phyloP scores from a whole-genome alignment of 2,329 filamentous ascomycete genomes.

The Monilinia aucupariae region DNA sequence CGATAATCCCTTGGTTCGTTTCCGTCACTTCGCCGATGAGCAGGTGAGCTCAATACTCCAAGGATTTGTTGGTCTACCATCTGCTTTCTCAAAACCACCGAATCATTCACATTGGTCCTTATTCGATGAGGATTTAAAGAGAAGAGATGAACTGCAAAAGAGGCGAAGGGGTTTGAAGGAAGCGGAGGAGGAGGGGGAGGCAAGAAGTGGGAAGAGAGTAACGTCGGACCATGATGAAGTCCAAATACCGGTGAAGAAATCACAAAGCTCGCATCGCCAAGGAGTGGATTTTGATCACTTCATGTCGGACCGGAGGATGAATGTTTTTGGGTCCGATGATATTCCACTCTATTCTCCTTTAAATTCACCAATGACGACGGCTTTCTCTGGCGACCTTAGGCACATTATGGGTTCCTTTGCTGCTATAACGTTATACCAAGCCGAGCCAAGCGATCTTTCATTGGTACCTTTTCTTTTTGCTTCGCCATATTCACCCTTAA shows the following conservation, averaged over 20 bases:
- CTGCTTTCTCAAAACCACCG: slow-evolving; percentile 28
- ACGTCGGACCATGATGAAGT: slow-evolving; percentile 10
- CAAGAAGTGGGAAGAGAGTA: slow-evolving; percentile 4
- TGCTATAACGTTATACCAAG: slow-evolving; percentile 1
- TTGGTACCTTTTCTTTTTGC: slow-evolving; percentile 34
- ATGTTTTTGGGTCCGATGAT: slow-evolving; percentile 17
- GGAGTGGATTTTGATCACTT: not conserved
- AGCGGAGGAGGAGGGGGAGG: slow-evolving; percentile 21
- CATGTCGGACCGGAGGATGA: not conserved
- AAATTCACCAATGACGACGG: slow-evolving; percentile 55
- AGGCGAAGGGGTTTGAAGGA: slow-evolving; percentile 26
- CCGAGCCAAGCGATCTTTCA: slow-evolving; percentile 24
- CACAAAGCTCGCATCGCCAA: not conserved
- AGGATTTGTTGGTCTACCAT: slow-evolving; percentile 34
- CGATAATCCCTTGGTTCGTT: slow-evolving; percentile 34
- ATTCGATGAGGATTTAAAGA: slow-evolving; percentile 29
- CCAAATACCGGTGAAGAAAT: slow-evolving; percentile 22
- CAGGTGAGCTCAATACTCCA: slow-evolving; percentile 34
- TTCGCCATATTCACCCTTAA: slow-evolving; percentile 34
- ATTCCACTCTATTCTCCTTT: slow-evolving; percentile 30
- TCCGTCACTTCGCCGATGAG: slow-evolving; percentile 31
- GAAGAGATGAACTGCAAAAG: slow-evolving; percentile 28
- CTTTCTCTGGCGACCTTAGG: slow-evolving; percentile 42
- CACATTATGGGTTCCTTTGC: slow-evolving; percentile 1
- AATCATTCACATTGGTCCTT: slow-evolving; percentile 27